Base-by-base conservation (phyloP, 108 stramenopile species). In the Asterionellopsis glacialis region DNA sequence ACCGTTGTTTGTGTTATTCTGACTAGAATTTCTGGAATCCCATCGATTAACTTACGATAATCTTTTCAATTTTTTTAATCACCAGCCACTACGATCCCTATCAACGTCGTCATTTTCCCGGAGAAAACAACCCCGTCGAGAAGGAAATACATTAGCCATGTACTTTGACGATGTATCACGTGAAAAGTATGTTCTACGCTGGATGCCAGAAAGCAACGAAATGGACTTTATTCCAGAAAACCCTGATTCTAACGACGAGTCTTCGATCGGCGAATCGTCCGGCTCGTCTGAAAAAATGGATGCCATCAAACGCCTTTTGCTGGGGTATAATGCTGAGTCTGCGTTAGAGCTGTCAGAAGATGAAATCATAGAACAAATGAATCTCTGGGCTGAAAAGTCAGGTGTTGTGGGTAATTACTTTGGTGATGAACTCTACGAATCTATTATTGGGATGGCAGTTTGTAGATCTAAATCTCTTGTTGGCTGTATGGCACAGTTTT, bases 351-450 rank as follows among this genome's bases (percentile, higher is more conserved):
- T 53, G 9, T 24, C 52, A 15, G 15, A 24, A 15, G 24, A 53
- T 15, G 52, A 53, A 24, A 15, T 53, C 15, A 22, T 21, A 15
- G 24, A 53, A 24, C 52, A 24, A 24, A 24, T 53, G 15, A 22
- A 25, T 15, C 2, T 25, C 4, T 53, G 52, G 52, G 24, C 22
- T 25, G 22, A 53, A 53, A 25, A 21, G 24, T 53, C 52, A 25
- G 52, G 52, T 15, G 52, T 24, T 21, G 52, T 53, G 5, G 52
- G 52, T 15, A 24, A 24, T 15, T 24, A 24, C 6, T 24, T 24
- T 24, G 52, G 52, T 25, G 52, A 53, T 21, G 52, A 53, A 53
- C 52, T 53, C 9, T 53, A 53, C 24, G 15, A 24, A 53, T 15
- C 14, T 15, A 21, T 53, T 3, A 25, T 53, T 53, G 52, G 52